phyloP scores from a whole-genome alignment of 2,329 filamentous ascomycete species.

The Fulvia fulva region DNA sequence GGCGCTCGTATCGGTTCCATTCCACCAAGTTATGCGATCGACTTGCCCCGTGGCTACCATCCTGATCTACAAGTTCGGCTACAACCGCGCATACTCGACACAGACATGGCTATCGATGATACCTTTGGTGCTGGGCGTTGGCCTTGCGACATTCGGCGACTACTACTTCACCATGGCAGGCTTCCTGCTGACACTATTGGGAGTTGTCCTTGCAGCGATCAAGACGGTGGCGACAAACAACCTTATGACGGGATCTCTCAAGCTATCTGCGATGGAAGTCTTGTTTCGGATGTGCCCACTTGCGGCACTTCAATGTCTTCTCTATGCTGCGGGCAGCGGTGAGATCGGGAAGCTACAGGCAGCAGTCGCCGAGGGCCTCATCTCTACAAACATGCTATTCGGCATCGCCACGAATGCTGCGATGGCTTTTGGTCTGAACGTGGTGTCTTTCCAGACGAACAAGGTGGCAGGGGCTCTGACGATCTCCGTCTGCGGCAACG shows the following conservation, averaged over 20 bases:
- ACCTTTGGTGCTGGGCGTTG: constrained; percentile 58
- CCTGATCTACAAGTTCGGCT: constrained; percentile 57
- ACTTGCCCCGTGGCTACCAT: constrained; percentile 60
- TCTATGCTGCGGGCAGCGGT: constrained; percentile 19
- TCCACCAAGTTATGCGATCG: constrained; percentile 62
- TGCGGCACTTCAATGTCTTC: constrained; percentile 20
- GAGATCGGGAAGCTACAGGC: constrained; percentile 38
- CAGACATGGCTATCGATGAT: constrained; percentile 58
- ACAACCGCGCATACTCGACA: constrained; percentile 53
- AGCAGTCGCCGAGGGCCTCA: constrained; percentile 22
- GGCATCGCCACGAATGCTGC: constrained; percentile 32
- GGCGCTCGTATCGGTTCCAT: constrained; percentile 55
- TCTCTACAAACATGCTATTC: constrained; percentile 21
- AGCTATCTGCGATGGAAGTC: constrained; percentile 57
- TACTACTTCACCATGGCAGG: constrained; percentile 58
- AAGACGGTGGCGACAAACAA: constrained; percentile 64
- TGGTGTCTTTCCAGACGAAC: constrained; percentile 38
- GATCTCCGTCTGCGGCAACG: constrained; percentile 36
- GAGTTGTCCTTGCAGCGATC: constrained; percentile 36
- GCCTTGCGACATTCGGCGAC: constrained; percentile 59
- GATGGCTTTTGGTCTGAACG: constrained; percentile 35
- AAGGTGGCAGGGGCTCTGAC: constrained; percentile 38
- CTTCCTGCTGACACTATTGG: constrained; percentile 37
- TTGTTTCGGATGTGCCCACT: constrained; percentile 41
- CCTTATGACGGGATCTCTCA: constrained; percentile 59